These are phyloP conservation scores for Singerocomus rubriflavus DNA, from an alignment of 1,284 basidiomycete genomes.

Conservation along the genomic window DNA sequence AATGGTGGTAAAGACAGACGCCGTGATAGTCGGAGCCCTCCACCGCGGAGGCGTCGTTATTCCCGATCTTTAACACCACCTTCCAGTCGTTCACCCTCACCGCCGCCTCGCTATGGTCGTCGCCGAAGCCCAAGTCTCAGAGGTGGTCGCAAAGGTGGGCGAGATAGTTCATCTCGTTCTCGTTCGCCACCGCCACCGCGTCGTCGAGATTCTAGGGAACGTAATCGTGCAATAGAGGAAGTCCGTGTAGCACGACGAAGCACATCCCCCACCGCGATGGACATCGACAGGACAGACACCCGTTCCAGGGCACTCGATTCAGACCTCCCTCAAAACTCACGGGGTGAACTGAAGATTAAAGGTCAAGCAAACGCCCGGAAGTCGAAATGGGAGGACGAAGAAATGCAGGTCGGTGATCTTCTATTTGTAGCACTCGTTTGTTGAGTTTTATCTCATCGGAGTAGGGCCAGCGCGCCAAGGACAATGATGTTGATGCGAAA, in stretches of 20 bases:
- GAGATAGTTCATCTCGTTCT: slow-evolving; percentile 27
- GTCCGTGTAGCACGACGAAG: slow-evolving; percentile 27
- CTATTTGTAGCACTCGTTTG: slow-evolving; percentile 4
- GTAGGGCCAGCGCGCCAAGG: slow-evolving; percentile 18
- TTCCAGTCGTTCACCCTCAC: slow-evolving; percentile 44
- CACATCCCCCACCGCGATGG: slow-evolving; percentile 37
- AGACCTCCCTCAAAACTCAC: slow-evolving; percentile 34
- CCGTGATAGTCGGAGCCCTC: slow-evolving; percentile 56
- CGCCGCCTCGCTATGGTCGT: slow-evolving; percentile 26
- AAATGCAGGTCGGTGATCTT: slow-evolving; percentile 27
- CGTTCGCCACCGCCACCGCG: slow-evolving; percentile 24
- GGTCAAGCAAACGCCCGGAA: slow-evolving; percentile 56
- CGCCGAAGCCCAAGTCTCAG: slow-evolving; percentile 38
- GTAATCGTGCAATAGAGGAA: slow-evolving; percentile 19
- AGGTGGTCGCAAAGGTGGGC: slow-evolving; percentile 31
- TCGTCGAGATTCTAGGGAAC: slow-evolving; percentile 32
- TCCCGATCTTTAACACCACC: slow-evolving; percentile 40
- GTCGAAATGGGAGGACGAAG: slow-evolving; percentile 47
- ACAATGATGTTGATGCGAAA: slow-evolving; percentile 13
- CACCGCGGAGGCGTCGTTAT: slow-evolving; percentile 49
- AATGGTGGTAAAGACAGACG: slow-evolving; percentile 36
- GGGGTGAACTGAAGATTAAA: slow-evolving; percentile 64
- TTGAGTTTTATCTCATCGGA: slow-evolving; percentile 16
- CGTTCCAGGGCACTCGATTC: slow-evolving; percentile 28
- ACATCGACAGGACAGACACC: slow-evolving; percentile 38